Percentiles rank a stretch among this genome's conserved stretches.
These are phyloP conservation scores for Nothopassalora personata DNA, from an alignment of 2,329 filamentous ascomycete species.

Conservation along the genomic window DNA sequence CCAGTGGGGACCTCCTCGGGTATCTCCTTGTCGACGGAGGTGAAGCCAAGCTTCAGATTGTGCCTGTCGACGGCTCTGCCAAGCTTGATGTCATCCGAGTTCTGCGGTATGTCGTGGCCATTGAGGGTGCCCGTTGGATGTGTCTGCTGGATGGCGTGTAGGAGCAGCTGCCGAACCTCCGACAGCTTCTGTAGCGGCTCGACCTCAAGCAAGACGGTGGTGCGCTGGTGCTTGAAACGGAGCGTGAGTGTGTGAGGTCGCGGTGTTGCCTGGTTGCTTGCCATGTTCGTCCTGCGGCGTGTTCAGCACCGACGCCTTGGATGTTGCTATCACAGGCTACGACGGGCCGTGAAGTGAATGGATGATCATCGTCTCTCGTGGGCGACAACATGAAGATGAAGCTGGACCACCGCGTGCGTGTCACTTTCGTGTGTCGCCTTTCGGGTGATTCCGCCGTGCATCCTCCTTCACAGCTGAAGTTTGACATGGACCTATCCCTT, in stretches of 20 bases:
- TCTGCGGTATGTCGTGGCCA: conserved; percentile 35
- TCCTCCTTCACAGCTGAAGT: background rate
- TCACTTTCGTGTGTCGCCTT: background rate
- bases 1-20: conserved; percentile 28
- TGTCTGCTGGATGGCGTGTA: conserved; percentile 39
- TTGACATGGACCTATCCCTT: too few relatives aligned
- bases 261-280: conserved; percentile 19
- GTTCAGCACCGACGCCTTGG: too few relatives aligned
- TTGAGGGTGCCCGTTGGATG: conserved; percentile 32
- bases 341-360: too few relatives aligned
- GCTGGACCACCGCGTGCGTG: background rate
- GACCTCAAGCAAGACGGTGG: conserved; percentile 44
- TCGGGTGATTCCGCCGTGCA: background rate
- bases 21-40: conserved; percentile 27
- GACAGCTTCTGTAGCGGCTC: conserved; percentile 39
- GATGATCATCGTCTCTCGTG: too few relatives aligned
- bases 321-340: background rate
- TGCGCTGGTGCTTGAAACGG: conserved; percentile 44
- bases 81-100: conserved; percentile 37
- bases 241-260: conserved; percentile 36
- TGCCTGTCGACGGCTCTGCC: conserved; percentile 38
- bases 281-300: conserved; percentile 1
- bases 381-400: too few relatives aligned
- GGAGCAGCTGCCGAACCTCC: conserved; percentile 39
- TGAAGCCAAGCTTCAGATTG: conserved; percentile 39